Conservation (phyloP, 371 early-diverging fungal genomes). For the Capillidium rhysosporum region DNA sequence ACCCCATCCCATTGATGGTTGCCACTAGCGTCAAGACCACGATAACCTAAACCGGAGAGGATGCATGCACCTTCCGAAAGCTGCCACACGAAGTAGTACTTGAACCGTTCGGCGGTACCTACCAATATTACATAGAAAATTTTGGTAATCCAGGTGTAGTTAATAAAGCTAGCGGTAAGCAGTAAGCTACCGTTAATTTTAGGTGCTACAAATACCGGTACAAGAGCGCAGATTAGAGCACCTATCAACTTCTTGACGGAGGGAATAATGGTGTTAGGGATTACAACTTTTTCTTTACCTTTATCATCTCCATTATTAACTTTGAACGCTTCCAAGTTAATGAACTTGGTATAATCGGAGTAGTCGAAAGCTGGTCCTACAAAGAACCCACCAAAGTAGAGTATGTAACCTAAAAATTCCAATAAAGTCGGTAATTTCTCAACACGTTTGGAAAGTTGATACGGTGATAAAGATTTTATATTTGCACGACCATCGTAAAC, state of each 20-base stretch:
- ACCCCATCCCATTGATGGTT: constrained; percentile 26
- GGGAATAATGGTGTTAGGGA: not conserved
- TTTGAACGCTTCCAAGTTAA: constrained; percentile 18
- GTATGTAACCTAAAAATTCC: constrained; percentile 70
- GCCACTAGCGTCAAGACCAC: constrained; percentile 37
- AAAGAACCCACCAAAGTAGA: constrained; percentile 68
- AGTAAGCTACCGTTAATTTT: constrained; percentile 11
- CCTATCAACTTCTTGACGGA: not conserved
- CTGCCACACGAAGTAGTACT: constrained; percentile 75
- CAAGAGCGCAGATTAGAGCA: not conserved
- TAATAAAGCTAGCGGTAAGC: constrained; percentile 5
- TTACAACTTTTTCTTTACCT: not conserved
- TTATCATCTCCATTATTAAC: constrained; percentile 3
- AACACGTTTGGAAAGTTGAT: constrained; percentile 41
- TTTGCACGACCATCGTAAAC: constrained; percentile 39
- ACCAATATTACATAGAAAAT: constrained; percentile 36
- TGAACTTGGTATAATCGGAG: not conserved
- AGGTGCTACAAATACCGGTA: constrained; percentile 1
- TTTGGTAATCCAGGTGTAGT: constrained; percentile 8
- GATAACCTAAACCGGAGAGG: constrained; percentile 64
- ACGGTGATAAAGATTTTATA: constrained; percentile 8
- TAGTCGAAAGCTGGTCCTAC: constrained; percentile 66
- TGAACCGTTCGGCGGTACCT: constrained; percentile 43
- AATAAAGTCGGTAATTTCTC: constrained; percentile 36
- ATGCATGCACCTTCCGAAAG: constrained; percentile 72